A percentile compares a stretch with the other conserved stretches of the same genome.
Conservation (phyloP, 2,329 filamentous ascomycete species). For the Stachybotrys elegans region DNA sequence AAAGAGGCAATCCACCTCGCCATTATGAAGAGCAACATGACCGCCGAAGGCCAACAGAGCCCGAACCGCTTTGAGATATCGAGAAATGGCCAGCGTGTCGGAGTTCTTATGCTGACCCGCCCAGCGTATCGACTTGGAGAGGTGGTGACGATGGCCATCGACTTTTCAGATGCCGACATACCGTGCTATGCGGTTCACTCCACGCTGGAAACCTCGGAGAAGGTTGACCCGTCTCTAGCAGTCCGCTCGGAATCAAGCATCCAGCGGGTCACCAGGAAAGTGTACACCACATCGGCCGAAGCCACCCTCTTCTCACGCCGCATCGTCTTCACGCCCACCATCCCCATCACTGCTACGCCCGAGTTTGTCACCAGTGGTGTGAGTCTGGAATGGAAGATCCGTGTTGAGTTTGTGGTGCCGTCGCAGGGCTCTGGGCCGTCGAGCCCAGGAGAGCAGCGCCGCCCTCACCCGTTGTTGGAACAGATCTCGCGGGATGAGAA, state of each 20-base stretch:
- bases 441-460: slow-evolving; percentile 13
- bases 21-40: slow-evolving; percentile 75
- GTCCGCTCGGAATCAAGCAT: slow-evolving; percentile 82
- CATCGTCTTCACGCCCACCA: slow-evolving; percentile 74
- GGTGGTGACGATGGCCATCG: slow-evolving; percentile 75
- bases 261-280: slow-evolving; percentile 76
- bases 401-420: slow-evolving; percentile 88
- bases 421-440: slow-evolving; percentile 31
- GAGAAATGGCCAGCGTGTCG: slow-evolving; percentile 85
- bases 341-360: slow-evolving; percentile 79
- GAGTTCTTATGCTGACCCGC: slow-evolving; percentile 81
- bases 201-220: slow-evolving; percentile 81
- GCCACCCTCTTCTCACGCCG: slow-evolving; percentile 76
- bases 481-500: slow-evolving; percentile 74
- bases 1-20: slow-evolving; percentile 89
- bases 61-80: slow-evolving; percentile 95
- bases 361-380: slow-evolving; percentile 90
- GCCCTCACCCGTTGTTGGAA: slow-evolving; percentile 59
- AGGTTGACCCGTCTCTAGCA: slow-evolving; percentile 73
- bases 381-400: slow-evolving; percentile 79
- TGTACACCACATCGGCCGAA: slow-evolving; percentile 74
- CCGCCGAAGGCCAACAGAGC: slow-evolving; percentile 64
- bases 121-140: slow-evolving; percentile 89
- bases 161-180: slow-evolving; percentile 73
- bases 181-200: slow-evolving; percentile 82